Evolutionary conservation across 306 rosid species (phyloP).

Genomic region (Abrus precatorius): DNA sequence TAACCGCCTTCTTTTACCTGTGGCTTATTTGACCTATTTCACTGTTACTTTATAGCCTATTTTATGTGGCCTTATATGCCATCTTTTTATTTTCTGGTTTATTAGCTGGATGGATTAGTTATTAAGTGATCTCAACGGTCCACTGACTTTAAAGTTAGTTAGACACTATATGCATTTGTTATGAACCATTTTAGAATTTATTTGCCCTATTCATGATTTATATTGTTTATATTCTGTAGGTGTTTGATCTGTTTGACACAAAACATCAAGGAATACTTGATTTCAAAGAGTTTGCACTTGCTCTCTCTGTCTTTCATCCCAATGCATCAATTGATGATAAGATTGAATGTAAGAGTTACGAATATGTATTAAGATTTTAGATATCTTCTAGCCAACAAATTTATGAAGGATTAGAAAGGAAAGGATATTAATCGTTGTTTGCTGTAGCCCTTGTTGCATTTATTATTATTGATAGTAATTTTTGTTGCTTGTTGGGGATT

Average conservation of each 20-base stretch:
- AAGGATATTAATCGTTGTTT: constrained; percentile 27
- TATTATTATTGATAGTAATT: constrained; percentile 30
- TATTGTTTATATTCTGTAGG: constrained; percentile 62
- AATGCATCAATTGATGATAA: constrained; percentile 76
- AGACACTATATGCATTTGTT: not conserved
- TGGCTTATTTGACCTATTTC: not conserved
- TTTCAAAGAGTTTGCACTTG: constrained; percentile 83
- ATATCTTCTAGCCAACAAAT: constrained; percentile 30
- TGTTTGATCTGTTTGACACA: constrained; percentile 81
- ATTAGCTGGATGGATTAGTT: constrained; percentile 6
- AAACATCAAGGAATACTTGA: constrained; percentile 73
- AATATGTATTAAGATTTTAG: constrained; percentile 31
- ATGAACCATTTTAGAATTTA: constrained; percentile 21
- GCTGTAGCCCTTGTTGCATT: constrained; percentile 19
- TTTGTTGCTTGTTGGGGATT: constrained; percentile 38
- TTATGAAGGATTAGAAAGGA: constrained; percentile 21
- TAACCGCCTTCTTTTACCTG: constrained; percentile 8
- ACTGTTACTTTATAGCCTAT: not conserved
- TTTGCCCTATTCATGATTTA: constrained; percentile 22
- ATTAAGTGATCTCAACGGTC: constrained; percentile 4
- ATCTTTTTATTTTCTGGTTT: not conserved
- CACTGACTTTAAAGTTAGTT: constrained; percentile 1
- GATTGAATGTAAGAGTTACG: constrained; percentile 73
- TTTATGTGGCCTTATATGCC: not conserved
- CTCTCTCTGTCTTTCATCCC: constrained; percentile 90